Conservation (phyloP, 1,284 basidiomycete genomes). For the Fomitopsis betulina region DNA sequence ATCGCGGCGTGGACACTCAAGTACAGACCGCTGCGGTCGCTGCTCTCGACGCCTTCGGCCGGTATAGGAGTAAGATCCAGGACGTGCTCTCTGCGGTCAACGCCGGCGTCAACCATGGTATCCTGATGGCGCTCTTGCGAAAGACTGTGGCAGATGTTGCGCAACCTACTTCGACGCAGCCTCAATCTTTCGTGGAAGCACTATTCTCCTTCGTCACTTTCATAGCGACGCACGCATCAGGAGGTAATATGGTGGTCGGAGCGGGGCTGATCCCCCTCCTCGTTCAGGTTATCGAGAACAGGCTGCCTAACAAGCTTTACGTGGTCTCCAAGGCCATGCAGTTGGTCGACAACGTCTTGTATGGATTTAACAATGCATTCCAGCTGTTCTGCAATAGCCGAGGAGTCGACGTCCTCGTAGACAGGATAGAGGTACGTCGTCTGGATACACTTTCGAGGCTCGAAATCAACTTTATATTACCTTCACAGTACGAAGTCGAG, state of each 20-base stretch:
- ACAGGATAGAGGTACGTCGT: constrained; percentile 74
- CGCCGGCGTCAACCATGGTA: constrained; percentile 95
- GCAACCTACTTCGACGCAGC: constrained; percentile 59
- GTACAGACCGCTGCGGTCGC: constrained; percentile 84
- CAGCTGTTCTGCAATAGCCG: constrained; percentile 82
- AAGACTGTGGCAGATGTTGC: constrained; percentile 73
- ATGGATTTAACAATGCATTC: constrained; percentile 86
- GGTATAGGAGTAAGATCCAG: constrained; percentile 78
- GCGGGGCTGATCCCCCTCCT: constrained; percentile 92
- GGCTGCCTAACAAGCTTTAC: constrained; percentile 58
- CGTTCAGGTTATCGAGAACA: constrained; percentile 83
- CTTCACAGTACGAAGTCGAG: constrained; percentile 64
- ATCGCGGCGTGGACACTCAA: constrained; percentile 59
- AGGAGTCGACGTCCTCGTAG: constrained; percentile 84
- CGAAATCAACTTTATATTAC: neutral
- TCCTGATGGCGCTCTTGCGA: constrained; percentile 84
- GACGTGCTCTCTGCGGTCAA: constrained; percentile 92
- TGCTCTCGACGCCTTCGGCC: constrained; percentile 85
- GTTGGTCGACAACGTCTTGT: constrained; percentile 89
- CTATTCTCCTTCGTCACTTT: constrained; percentile 86
- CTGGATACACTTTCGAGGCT: constrained; percentile 7
- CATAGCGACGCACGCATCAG: constrained; percentile 79
- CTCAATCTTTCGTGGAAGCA: constrained; percentile 82
- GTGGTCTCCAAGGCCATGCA: constrained; percentile 88
- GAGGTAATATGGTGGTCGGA: constrained; percentile 93